Evolutionary conservation across 2,329 filamentous ascomycete genomes (phyloP), one percentile per base, ranked within the genome.

Genomic region (Trichoderma asperellum): DNA sequence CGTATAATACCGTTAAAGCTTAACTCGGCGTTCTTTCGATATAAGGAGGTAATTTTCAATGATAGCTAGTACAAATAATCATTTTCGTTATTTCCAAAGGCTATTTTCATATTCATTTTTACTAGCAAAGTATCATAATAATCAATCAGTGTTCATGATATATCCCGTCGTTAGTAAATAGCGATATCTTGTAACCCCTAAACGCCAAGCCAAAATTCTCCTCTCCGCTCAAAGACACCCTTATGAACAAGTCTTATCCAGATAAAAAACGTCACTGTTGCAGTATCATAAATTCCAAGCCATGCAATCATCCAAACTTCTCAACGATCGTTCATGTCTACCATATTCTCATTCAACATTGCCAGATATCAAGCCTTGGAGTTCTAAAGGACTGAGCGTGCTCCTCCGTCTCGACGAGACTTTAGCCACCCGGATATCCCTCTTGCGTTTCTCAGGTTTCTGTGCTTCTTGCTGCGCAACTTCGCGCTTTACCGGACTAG

Each of bases 381-480:
- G 79, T 79, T 95, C 92, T 83, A 90, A 91, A 3, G 91, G 89
- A 74, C 87, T 93, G 37, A 95, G 81, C 24, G 92, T 94, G 75
- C 91, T 93, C 77, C 92, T 86, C 76, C 92, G 84, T 76, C 91
- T 83, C 70, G 86, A 90, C 2, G 88, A 83, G 10, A 78, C 82
- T 81, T 82, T 90, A 78, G 77, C 88, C 74, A 78, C 83, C 76
- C 81, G 85, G 77, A 79, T 82, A 75, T 83, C 87, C 53, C 85
- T 81, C 76, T 86, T 87, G 37, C 85, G 81, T 77, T 83, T 83
- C 59, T 78, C 76, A 4, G 79, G 77, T 62, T 72, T 76, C 58
- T 75, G 71, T 68, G 74, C 71, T 14, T 73, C 72, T 43, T 71
- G 69, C 21, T 62, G 68, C 21, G 56, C 68, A 2, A 70, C 71